Evolutionary conservation across 164 flowering plant species (phyloP).

Genomic region (Piper betle): DNA sequence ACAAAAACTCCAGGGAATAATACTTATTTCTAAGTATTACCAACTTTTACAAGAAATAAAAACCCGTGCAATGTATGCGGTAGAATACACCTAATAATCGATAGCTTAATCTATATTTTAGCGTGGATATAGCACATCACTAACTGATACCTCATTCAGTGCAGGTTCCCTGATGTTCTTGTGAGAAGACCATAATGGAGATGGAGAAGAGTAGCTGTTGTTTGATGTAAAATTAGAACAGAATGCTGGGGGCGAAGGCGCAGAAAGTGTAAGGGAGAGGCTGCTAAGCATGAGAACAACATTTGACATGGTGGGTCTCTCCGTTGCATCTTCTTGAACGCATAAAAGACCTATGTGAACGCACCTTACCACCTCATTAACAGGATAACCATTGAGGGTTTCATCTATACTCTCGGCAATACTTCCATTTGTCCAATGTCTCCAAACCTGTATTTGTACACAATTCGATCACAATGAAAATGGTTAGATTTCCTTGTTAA

Average conservation of each 20-base stretch:
- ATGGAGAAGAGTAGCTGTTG: not conserved
- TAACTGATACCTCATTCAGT: not conserved
- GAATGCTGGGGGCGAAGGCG: conserved; percentile 35
- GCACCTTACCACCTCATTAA: conserved; percentile 24
- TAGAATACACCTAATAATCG: too few relatives aligned
- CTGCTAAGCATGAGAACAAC: conserved; percentile 31
- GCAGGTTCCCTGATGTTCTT: not conserved
- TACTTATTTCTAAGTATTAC: too few relatives aligned
- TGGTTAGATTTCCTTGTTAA: not conserved
- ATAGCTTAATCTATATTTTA: not conserved
- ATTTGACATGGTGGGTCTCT: conserved; percentile 38
- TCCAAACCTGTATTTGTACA: conserved; percentile 8
- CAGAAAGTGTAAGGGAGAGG: conserved; percentile 15
- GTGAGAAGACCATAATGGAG: not conserved
- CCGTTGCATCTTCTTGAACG: conserved; percentile 23
- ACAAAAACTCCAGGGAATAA: too few relatives aligned
- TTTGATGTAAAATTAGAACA: not conserved
- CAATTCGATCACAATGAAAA: not conserved
- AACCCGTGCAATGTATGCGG: too few relatives aligned
- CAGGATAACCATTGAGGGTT: not conserved
- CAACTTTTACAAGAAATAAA: too few relatives aligned
- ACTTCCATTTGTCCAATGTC: conserved; percentile 4
- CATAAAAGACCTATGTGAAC: conserved; percentile 36
- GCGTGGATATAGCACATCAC: not conserved
- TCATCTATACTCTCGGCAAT: conserved; percentile 15